phyloP scores from a whole-genome alignment of 768 basidiomycete species.

The Lactarius deliciosus region DNA sequence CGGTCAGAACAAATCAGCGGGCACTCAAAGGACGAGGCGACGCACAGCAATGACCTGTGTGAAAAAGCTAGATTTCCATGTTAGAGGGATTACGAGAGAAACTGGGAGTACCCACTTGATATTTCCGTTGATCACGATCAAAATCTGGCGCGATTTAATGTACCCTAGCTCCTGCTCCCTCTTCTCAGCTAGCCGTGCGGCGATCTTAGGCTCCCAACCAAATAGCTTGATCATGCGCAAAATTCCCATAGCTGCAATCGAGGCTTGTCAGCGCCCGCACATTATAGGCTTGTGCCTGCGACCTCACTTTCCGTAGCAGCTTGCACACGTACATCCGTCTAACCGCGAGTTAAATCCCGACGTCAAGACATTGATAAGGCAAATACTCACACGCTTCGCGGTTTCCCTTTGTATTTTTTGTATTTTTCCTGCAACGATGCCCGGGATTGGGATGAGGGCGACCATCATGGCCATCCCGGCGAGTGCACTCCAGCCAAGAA shows the following conservation, averaged over 20 bases:
- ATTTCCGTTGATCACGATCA: constrained; percentile 37
- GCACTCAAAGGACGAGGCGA: not conserved
- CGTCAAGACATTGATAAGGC: not conserved
- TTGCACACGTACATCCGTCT: constrained; percentile 52
- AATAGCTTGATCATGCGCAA: constrained; percentile 59
- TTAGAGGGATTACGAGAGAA: not conserved
- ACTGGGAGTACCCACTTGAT: constrained; percentile 33
- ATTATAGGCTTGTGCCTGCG: not conserved
- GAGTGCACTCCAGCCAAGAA: constrained; percentile 51
- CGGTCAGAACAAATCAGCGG: not conserved
- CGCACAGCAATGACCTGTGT: constrained; percentile 41
- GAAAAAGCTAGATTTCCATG: constrained; percentile 33
- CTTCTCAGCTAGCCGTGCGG: constrained; percentile 35
- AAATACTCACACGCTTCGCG: constrained; percentile 41
- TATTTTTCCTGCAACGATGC: constrained; percentile 40
- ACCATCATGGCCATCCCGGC: constrained; percentile 44
- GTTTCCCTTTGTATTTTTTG: constrained; percentile 39
- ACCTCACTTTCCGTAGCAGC: constrained; percentile 43
- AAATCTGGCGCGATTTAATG: constrained; percentile 39
- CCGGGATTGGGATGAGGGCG: constrained; percentile 44
- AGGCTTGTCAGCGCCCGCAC: constrained; percentile 13
- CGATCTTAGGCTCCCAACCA: constrained; percentile 55
- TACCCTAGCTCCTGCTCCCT: constrained; percentile 42
- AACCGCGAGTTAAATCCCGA: not conserved
- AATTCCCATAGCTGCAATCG: constrained; percentile 36